Evolutionary conservation across 208 protist species (phyloP).

Genomic region (Kentomonas sorsogonicus): DNA sequence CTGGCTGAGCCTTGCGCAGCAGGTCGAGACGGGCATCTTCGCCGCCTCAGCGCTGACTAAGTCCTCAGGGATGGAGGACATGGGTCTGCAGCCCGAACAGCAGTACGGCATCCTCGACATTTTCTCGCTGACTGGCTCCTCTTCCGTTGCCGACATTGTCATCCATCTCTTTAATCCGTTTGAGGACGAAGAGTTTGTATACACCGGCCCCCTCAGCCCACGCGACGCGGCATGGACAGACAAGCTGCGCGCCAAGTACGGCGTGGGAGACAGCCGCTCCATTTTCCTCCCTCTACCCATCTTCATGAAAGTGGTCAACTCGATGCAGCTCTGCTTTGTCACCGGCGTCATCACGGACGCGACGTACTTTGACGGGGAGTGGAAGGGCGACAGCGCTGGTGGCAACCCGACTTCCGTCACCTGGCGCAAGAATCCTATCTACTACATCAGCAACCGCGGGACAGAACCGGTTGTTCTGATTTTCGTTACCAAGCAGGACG

Average conservation of each 20-base stretch:
- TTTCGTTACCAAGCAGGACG: conserved; percentile 46
- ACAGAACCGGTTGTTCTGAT: conserved; percentile 21
- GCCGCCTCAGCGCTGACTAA: conserved; percentile 53
- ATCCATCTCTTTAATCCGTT: conserved; percentile 76
- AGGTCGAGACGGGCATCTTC: conserved; percentile 51
- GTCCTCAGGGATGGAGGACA: conserved; percentile 41
- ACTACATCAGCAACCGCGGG: conserved; percentile 48
- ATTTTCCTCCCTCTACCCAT: conserved; percentile 50
- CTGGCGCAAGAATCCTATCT: conserved; percentile 78
- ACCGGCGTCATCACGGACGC: conserved; percentile 24
- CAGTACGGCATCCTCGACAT: conserved; percentile 80
- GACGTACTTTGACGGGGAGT: conserved; percentile 35
- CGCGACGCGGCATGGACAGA: conserved; percentile 43
- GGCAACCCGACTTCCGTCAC: conserved; percentile 63
- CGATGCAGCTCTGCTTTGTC: conserved; percentile 57
- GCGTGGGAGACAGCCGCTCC: conserved; percentile 35
- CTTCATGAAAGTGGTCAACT: conserved; percentile 46
- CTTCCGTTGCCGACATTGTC: conserved; percentile 49
- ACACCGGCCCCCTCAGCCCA: conserved; percentile 52
- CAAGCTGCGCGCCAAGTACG: conserved; percentile 34
- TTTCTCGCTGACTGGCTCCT: conserved; percentile 65
- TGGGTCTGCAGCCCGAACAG: conserved; percentile 67
- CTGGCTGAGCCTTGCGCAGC: conserved; percentile 63
- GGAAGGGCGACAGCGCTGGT: conserved; percentile 43
- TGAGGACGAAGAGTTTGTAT: conserved; percentile 62